Evolutionary conservation across 768 basidiomycete genomes (phyloP), one percentile per base, ranked within the genome.

Genomic region (Pleurotus citrinopileatus): DNA sequence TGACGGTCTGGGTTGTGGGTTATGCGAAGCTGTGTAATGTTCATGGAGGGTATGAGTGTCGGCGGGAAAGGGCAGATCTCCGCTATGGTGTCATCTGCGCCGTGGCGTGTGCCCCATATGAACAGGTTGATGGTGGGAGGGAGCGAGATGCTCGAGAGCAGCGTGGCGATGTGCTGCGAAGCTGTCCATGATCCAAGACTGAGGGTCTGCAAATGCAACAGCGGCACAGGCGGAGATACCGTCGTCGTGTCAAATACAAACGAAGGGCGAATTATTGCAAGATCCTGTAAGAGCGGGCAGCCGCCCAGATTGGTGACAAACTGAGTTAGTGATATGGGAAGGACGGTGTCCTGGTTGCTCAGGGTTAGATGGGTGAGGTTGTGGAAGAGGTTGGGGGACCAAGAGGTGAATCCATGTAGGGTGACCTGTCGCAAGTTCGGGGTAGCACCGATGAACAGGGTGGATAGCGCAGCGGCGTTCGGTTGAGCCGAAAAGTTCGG

Each of bases 61-160:
- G 48, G 48, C 3, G 29, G 19, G 48, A 51, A 51, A n/a, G 48
- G 48, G 48, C 48, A 51, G 17, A 51, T 51, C 15, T 51, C 32
- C 10, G 48, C n/a, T 19, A 51, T 34, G n/a, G 48, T 25, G 15
- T 51, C 48, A 23, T 34, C 34, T 4, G 34, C 7, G 48, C 29
- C 9, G 34, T 34, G 34, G 22, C 48, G 48, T 2, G 48, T 37
- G 17, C 48, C 48, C 48, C 48, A 51, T 28, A 51, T 51, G 34
- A 51, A 51, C n/a, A 38, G 28, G 29, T 37, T n/a, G 12, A 38
- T 32, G 19, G 29, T 36, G 19, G 48, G 15, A 17, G 48, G 48
- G 29, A 51, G 48, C 29, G 48, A 34, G 17, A 51, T 10, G 32
- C 28, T 32, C 10, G 29, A 34, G 19, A 51, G n/a, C 13, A 51